Conservation (phyloP, 2,329 filamentous ascomycete species). For the Akanthomyces dipterigenus region DNA sequence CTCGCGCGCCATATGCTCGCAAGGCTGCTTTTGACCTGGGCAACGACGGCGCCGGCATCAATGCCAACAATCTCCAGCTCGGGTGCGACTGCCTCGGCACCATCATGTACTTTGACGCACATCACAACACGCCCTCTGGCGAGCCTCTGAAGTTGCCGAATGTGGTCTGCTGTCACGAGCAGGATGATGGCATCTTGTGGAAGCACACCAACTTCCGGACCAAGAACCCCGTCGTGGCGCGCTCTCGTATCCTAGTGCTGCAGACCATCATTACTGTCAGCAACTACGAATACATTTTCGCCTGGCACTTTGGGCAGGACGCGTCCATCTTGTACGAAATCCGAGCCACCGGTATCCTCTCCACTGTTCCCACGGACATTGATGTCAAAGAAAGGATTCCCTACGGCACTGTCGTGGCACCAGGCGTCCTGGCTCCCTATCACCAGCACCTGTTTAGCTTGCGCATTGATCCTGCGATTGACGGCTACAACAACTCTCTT, state of each 20-base stretch:
- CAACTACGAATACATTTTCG: slow-evolving; percentile 52
- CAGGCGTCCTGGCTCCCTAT: slow-evolving; percentile 56
- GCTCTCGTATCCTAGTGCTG: slow-evolving; percentile 50
- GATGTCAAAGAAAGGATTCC: slow-evolving; percentile 42
- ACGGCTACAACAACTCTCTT: slow-evolving; percentile 51
- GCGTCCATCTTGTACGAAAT: slow-evolving; percentile 34
- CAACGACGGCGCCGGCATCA: slow-evolving; percentile 57
- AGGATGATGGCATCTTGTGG: slow-evolving; percentile 49
- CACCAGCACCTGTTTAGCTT: slow-evolving; percentile 64
- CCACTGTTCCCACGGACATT: slow-evolving; percentile 40
- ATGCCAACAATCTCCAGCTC: slow-evolving; percentile 57
- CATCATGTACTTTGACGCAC: slow-evolving; percentile 38
- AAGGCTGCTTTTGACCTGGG: slow-evolving; percentile 66
- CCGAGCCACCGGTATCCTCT: slow-evolving; percentile 37
- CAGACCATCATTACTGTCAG: slow-evolving; percentile 57
- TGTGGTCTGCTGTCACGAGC: slow-evolving; percentile 30
- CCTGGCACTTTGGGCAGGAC: slow-evolving; percentile 45
- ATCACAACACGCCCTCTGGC: slow-evolving; percentile 25
- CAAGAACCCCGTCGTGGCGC: slow-evolving; percentile 45
- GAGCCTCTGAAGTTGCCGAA: slow-evolving; percentile 27
- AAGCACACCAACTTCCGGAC: slow-evolving; percentile 57
- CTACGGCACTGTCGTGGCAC: slow-evolving; percentile 55
- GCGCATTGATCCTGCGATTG: slow-evolving; percentile 58
- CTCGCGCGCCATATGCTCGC: slow-evolving; percentile 53
- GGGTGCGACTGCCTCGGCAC: slow-evolving; percentile 61